Percentiles rank a stretch among this genome's conserved stretches.
Conservation (phyloP, 805 yeast genomes). For the Nakazawaea molendinolei region DNA sequence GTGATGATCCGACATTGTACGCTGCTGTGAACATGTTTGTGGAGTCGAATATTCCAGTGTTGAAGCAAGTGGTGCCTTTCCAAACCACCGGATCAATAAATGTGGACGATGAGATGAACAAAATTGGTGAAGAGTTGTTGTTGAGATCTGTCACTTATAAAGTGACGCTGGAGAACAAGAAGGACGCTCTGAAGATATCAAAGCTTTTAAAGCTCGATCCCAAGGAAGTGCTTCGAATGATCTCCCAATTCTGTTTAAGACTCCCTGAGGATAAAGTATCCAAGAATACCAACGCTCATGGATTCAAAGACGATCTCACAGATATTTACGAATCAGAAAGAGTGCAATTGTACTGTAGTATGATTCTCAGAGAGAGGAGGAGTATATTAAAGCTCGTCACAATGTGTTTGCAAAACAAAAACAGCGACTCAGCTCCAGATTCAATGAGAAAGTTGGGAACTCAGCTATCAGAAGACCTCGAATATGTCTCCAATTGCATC, state of each 20-base stretch:
- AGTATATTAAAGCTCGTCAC: constrained; percentile 35
- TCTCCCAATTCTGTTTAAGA: constrained; percentile 31
- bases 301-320: constrained; percentile 14
- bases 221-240: constrained; percentile 42
- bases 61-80: constrained; percentile 3
- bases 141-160: constrained; percentile 35
- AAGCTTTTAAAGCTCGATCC: constrained; percentile 31
- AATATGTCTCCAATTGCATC: constrained; percentile 2
- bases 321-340: constrained; percentile 28
- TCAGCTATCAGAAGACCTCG: constrained; percentile 21
- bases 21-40: constrained; percentile 8
- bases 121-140: constrained; percentile 19
- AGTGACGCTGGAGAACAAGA: constrained; percentile 26
- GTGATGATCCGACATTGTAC: constrained; percentile 1
- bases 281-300: constrained; percentile 10
- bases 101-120: constrained; percentile 1
- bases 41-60: not conserved
- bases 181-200: constrained; percentile 35
- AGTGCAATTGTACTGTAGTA: constrained; percentile 28
- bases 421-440: constrained; percentile 18
- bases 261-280: constrained; percentile 29
- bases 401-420: constrained; percentile 27
- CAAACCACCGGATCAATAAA: not conserved
- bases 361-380: constrained; percentile 46
- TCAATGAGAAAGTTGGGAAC: constrained; percentile 31